phyloP scores from a whole-genome alignment of 2,329 filamentous ascomycete species.

The Lecanicillium sp. region DNA sequence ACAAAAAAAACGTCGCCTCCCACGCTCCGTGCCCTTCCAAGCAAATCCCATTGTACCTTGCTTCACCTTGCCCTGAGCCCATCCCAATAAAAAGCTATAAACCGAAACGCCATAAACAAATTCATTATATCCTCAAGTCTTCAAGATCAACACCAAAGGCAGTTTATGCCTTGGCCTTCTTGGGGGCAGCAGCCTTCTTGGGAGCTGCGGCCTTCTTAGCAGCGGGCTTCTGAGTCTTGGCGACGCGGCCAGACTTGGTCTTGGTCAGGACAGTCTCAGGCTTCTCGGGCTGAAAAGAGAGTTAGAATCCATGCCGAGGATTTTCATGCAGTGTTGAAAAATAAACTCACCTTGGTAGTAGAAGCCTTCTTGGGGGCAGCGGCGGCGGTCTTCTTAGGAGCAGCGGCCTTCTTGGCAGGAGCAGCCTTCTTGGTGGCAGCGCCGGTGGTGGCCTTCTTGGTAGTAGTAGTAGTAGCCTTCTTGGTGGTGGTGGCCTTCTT shows the following conservation, averaged over 20 bases:
- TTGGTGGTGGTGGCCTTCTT: constrained; percentile 42
- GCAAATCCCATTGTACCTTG: too few relatives aligned
- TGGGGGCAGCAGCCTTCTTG: constrained; percentile 36
- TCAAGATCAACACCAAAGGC: not conserved
- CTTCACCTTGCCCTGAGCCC: too few relatives aligned
- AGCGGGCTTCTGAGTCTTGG: constrained; percentile 52
- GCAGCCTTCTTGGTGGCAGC: constrained; percentile 14
- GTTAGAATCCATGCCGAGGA: not conserved
- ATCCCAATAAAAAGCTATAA: constrained; percentile 12
- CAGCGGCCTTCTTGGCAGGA: constrained; percentile 22
- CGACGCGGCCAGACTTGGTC: constrained; percentile 81
- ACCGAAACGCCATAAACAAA: constrained; percentile 22
- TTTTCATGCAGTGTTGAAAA: not conserved
- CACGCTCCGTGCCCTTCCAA: too few relatives aligned
- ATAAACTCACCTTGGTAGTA: constrained; percentile 19
- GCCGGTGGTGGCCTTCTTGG: too few relatives aligned
- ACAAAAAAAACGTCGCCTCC: too few relatives aligned
- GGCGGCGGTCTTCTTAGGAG: constrained; percentile 18
- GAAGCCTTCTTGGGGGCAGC: constrained; percentile 14
- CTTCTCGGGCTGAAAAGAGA: constrained; percentile 45
- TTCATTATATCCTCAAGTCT: constrained; percentile 7
- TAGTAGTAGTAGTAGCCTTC: constrained; percentile 39
- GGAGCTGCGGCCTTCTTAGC: constrained; percentile 38
- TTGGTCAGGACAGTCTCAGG: constrained; percentile 59
- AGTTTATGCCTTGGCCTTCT: constrained; percentile 35